A percentile compares a stretch with the other conserved stretches of the same genome.
Conservation (phyloP, 202 grass and related monocot genomes). For the Dendrocalamus latiflorus region DNA sequence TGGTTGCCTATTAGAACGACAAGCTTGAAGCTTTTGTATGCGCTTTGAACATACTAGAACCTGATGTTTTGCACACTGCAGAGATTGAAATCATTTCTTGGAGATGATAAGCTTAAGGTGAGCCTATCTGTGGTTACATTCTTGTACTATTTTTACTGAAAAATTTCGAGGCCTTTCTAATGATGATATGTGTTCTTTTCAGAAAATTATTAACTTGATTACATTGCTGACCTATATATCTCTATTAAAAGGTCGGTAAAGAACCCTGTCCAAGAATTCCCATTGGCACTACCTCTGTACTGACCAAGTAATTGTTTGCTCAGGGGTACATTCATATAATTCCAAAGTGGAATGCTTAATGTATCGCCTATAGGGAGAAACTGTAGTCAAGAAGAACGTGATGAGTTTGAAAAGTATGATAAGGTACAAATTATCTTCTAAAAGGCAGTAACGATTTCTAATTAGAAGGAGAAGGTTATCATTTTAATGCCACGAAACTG, state of each 20-base stretch:
- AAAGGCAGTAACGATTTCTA: not conserved
- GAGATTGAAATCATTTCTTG: no score
- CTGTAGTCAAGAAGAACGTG: constrained; percentile 88
- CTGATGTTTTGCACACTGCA: no score
- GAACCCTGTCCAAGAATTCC: not conserved
- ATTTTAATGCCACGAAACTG: not conserved
- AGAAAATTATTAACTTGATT: no score
- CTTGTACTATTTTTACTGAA: not conserved
- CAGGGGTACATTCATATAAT: no score
- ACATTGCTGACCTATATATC: constrained; percentile 90
- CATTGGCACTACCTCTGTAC: not conserved
- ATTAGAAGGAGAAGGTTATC: not conserved
- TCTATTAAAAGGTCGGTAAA: constrained; percentile 80
- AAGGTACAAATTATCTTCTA: constrained; percentile 46
- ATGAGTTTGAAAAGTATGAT: constrained; percentile 86
- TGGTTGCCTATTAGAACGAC: no score
- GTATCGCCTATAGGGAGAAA: constrained; percentile 91
- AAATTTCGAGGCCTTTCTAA: constrained; percentile 4
- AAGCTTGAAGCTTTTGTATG: no score
- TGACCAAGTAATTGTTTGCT: constrained; percentile 32
- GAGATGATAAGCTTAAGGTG: constrained; percentile 90
- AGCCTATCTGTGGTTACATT: not conserved
- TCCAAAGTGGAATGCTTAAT: constrained; percentile 93
- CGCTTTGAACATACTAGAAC: no score
- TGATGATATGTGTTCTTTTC: not conserved